Percentiles rank a stretch among this genome's conserved stretches.
phyloP scores from a whole-genome alignment of 2,329 filamentous ascomycete genomes.

The Nigrograna mackinnonii region DNA sequence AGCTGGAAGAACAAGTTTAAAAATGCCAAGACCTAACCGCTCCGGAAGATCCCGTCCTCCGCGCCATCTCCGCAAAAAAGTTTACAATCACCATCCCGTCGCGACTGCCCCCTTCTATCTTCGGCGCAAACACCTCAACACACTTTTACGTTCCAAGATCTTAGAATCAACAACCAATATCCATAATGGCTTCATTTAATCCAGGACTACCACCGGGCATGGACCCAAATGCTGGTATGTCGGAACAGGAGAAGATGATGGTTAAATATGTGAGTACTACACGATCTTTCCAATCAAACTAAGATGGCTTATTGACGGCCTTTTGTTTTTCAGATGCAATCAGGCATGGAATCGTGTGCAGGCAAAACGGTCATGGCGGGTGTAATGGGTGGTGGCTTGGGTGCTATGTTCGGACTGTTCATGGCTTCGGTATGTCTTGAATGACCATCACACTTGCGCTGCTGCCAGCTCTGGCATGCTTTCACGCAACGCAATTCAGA shows the following conservation, averaged over 20 bases:
- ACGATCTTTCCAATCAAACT: background rate
- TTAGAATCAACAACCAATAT: no score
- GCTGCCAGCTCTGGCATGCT: no score
- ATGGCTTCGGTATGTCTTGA: slow-evolving; percentile 89
- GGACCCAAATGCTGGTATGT: slow-evolving; percentile 42
- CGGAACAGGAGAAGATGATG: slow-evolving; percentile 52
- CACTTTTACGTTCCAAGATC: background rate
- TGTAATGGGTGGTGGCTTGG: slow-evolving; percentile 91
- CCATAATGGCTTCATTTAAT: slow-evolving; percentile 33
- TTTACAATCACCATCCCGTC: slow-evolving; percentile 18
- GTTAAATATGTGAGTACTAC: slow-evolving; percentile 46
- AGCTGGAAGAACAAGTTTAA: background rate
- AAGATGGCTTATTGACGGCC: background rate
- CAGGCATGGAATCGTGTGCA: slow-evolving; percentile 87
- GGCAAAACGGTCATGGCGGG: slow-evolving; percentile 89
- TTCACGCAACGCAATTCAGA: no score
- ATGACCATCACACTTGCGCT: no score
- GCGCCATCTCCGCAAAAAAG: slow-evolving; percentile 40
- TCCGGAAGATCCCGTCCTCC: slow-evolving; percentile 37
- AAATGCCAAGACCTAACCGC: slow-evolving; percentile 20
- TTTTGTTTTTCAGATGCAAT: slow-evolving; percentile 65
- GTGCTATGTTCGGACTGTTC: slow-evolving; percentile 93
- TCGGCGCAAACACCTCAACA: slow-evolving; percentile 1
- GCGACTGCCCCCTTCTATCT: slow-evolving; percentile 1
- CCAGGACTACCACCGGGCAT: slow-evolving; percentile 22